phyloP scores from a whole-genome alignment of 2,329 filamentous ascomycete species.

The Trichoderma koningiopsis region DNA sequence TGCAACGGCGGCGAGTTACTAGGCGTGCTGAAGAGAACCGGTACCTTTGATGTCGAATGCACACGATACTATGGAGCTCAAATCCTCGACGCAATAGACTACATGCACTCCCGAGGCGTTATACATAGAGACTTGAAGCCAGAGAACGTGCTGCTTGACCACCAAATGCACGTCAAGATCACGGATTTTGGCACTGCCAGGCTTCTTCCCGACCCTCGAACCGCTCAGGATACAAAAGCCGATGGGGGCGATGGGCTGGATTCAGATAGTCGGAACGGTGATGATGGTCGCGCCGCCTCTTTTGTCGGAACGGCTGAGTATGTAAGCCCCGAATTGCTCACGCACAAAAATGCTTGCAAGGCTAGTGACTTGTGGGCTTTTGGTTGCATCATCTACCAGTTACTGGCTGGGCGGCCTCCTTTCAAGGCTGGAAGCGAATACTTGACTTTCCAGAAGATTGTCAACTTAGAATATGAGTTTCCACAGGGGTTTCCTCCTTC shows the following conservation, averaged over 20 bases:
- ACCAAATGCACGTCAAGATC: constrained; percentile 97
- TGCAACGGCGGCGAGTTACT: constrained; percentile 90
- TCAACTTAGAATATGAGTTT: constrained; percentile 91
- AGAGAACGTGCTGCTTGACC: constrained; percentile 92
- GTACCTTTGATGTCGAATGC: constrained; percentile 93
- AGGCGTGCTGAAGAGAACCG: constrained; percentile 89
- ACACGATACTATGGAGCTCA: constrained; percentile 92
- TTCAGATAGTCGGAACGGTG: constrained; percentile 41
- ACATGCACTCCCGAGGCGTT: constrained; percentile 95
- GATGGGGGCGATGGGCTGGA: constrained; percentile 43
- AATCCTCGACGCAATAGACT: constrained; percentile 93
- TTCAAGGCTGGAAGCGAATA: constrained; percentile 98
- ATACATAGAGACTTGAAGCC: constrained; percentile 97
- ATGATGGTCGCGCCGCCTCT: constrained; percentile 77
- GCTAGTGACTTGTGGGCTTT: constrained; percentile 98
- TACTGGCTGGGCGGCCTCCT: constrained; percentile 90
- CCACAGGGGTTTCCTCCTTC: constrained; percentile 83
- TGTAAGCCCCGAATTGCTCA: constrained; percentile 94
- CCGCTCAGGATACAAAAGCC: constrained; percentile 47
- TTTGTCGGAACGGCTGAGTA: constrained; percentile 99
- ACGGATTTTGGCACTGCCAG: constrained; percentile 99
- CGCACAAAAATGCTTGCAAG: constrained; percentile 95
- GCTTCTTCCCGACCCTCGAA: constrained; percentile 59
- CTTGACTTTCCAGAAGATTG: constrained; percentile 97
- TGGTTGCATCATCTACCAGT: constrained; percentile 95